Conservation (phyloP, 1,284 basidiomycete species). For the Cutaneotrichosporon daszewskae region DNA sequence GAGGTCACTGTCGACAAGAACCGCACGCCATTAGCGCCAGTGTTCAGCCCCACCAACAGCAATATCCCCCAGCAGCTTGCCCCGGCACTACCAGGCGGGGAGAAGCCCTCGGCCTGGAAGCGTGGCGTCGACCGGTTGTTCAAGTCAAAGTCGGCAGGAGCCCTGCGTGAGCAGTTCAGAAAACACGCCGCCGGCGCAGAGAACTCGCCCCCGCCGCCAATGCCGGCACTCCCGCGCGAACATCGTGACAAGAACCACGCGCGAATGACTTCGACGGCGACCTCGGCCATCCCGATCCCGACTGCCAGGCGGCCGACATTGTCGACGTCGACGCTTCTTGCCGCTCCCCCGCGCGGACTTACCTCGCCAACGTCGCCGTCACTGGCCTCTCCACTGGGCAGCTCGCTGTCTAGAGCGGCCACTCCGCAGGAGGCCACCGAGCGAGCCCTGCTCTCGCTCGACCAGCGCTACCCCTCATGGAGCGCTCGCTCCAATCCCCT, state of each 20-base stretch:
- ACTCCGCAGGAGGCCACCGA: too few species aligned
- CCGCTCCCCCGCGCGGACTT: too few species aligned
- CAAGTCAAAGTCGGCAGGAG: conserved; percentile 36
- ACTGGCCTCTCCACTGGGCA: neutral
- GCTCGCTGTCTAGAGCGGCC: too few species aligned
- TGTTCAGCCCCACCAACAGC: neutral
- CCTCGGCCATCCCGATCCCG: neutral
- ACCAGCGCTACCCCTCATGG: conserved; percentile 6
- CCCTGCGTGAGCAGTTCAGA: conserved; percentile 29
- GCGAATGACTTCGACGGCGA: neutral
- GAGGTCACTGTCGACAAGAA: neutral
- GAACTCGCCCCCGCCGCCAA: conserved; percentile 19
- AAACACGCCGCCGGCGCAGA: conserved; percentile 1
- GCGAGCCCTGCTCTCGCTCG: too few species aligned
- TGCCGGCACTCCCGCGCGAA: conserved; percentile 18
- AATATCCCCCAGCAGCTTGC: neutral
- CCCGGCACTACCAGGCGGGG: neutral
- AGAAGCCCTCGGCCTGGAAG: conserved; percentile 30
- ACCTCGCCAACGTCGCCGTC: neutral
- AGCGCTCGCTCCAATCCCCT: neutral
- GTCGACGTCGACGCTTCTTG: too few species aligned
- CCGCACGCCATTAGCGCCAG: neutral
- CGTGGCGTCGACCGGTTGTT: conserved; percentile 38
- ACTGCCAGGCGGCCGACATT: neutral
- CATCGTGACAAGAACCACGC: neutral